A percentile compares a stretch with the other conserved stretches of the same genome.
phyloP scores from a whole-genome alignment of 1,284 basidiomycete species.

The Coniferiporia weirii region DNA sequence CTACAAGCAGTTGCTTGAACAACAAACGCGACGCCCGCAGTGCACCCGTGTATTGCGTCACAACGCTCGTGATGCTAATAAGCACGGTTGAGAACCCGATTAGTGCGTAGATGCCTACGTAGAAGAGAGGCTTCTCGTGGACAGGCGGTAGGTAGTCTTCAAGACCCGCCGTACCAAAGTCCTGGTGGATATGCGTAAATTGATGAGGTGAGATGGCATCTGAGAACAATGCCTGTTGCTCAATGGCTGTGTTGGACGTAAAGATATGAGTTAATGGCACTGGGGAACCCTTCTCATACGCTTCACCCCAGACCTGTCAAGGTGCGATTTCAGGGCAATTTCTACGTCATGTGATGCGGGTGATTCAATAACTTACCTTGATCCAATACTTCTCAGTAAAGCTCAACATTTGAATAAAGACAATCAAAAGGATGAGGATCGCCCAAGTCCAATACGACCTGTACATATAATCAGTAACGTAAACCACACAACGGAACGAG shows the following conservation, averaged over 20 bases:
- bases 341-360: neutral
- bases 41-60: conserved; percentile 58
- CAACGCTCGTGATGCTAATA: conserved; percentile 39
- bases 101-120: conserved; percentile 54
- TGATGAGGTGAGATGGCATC: conserved; percentile 6
- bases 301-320: conserved; percentile 54
- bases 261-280: conserved; percentile 23
- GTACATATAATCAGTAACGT: conserved; percentile 21
- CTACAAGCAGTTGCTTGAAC: conserved; percentile 50
- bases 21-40: conserved; percentile 53
- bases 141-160: conserved; percentile 36
- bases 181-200: conserved; percentile 1
- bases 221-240: conserved; percentile 24
- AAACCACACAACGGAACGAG: neutral
- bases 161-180: neutral
- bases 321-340: neutral
- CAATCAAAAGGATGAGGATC: conserved; percentile 44
- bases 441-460: conserved; percentile 66
- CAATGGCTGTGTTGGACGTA: conserved; percentile 27
- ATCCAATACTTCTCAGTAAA: conserved; percentile 71
- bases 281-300: conserved; percentile 35
- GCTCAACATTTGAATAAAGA: conserved; percentile 42
- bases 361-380: conserved; percentile 41
- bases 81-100: conserved; percentile 47
- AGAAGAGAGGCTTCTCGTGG: conserved; percentile 54